phyloP scores from a whole-genome alignment of 345 rosid genomes.

The Citrus unshiu region DNA sequence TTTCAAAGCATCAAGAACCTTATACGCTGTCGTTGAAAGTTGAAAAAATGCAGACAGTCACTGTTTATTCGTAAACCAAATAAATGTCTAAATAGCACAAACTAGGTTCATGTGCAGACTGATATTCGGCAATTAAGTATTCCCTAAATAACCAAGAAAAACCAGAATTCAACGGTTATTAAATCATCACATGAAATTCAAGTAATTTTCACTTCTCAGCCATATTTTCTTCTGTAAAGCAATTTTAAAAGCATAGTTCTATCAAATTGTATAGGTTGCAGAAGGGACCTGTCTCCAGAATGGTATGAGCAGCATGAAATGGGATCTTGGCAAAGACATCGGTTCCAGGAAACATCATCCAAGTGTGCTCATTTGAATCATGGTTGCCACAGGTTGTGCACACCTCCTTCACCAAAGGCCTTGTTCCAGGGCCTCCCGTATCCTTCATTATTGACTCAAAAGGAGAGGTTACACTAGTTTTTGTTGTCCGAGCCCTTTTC shows the following conservation, averaged over 20 bases:
- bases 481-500: constrained; percentile 75
- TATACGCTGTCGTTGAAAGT: not conserved
- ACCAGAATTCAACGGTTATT: not conserved
- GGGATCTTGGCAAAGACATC: constrained; percentile 71
- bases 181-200: not conserved
- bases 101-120: not conserved
- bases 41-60: not conserved
- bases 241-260: not conserved
- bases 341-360: constrained; percentile 83
- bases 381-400: constrained; percentile 78
- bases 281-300: constrained; percentile 66
- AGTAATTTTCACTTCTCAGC: too few species aligned
- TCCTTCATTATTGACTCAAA: constrained; percentile 83
- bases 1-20: not conserved
- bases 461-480: constrained; percentile 57
- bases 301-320: constrained; percentile 75
- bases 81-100: not conserved
- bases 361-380: constrained; percentile 56
- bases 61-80: not conserved
- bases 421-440: constrained; percentile 33
- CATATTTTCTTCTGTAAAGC: not conserved
- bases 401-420: constrained; percentile 70
- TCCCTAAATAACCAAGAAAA: not conserved
- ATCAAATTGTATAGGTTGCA: constrained; percentile 2
- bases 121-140: not conserved